Percentiles rank a stretch among this genome's conserved stretches.
Conservation (phyloP, 2,329 filamentous ascomycete species). For the Fusarium sp. region DNA sequence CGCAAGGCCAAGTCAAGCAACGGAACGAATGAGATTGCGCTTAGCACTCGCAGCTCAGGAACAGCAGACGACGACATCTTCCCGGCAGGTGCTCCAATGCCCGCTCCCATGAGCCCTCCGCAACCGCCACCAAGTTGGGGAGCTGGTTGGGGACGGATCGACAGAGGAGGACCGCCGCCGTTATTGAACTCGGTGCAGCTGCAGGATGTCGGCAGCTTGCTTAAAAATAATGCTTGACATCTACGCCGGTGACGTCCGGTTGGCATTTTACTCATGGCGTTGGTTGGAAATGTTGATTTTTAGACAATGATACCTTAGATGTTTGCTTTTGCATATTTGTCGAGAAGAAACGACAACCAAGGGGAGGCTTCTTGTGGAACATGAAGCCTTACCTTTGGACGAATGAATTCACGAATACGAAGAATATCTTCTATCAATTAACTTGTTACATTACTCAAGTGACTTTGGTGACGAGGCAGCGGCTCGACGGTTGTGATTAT, state of each 20-base stretch:
- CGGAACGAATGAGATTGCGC: slow-evolving; percentile 46
- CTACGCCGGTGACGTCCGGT: slow-evolving; percentile 7
- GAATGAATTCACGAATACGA: slow-evolving; percentile 35
- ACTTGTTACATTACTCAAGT: too few species aligned
- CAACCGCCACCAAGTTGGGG: slow-evolving; percentile 44
- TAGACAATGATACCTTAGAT: slow-evolving; percentile 45
- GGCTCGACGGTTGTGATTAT: too few species aligned
- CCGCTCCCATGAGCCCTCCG: slow-evolving; percentile 16
- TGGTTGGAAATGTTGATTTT: slow-evolving; percentile 38
- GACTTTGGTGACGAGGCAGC: too few species aligned
- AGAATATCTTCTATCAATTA: slow-evolving; percentile 1
- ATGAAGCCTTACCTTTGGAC: slow-evolving; percentile 27
- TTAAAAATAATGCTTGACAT: slow-evolving; percentile 30
- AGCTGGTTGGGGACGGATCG: slow-evolving; percentile 46
- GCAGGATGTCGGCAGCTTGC: slow-evolving; percentile 48
- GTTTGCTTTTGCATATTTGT: slow-evolving; percentile 41
- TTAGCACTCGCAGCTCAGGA: slow-evolving; percentile 45
- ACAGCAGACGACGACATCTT: slow-evolving; percentile 41
- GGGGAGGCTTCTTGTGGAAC: slow-evolving; percentile 5
- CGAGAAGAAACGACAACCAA: slow-evolving; percentile 23
- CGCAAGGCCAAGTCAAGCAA: slow-evolving; percentile 43
- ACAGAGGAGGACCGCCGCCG: slow-evolving; percentile 43
- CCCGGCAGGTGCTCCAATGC: slow-evolving; percentile 26
- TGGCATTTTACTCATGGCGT: slow-evolving; percentile 38
- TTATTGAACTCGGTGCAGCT: slow-evolving; percentile 43